Base-by-base conservation (phyloP, 768 basidiomycete genomes). In the Leccinum uliginosum region DNA sequence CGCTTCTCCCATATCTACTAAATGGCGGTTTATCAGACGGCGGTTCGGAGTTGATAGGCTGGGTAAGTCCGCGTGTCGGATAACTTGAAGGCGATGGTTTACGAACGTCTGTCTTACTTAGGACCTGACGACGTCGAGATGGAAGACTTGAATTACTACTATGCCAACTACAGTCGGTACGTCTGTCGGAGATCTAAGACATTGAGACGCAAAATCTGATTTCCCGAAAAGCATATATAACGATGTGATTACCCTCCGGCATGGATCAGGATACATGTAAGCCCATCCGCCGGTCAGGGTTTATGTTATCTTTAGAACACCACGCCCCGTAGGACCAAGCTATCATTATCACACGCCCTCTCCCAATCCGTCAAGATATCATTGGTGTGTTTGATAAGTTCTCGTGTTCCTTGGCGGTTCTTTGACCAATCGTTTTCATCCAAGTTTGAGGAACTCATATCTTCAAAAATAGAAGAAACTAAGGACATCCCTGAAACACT, bases 351-450 rank as follows among this genome's bases (percentile, higher is more conserved):
- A 15, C 93, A 98, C 71, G 94, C 95, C 0, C 81, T 98, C 44
- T 87, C 95, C 17, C 95, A 97, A 78, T 96, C 93, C 15, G 95
- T 96, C 61, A 98, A 97, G 75, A 96, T 98, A 70, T 97, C 95
- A 10, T 75, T 97, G 69, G 91, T 91, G 57, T 26, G 76, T 59
- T 14, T 50, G 45, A 46, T 24, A 17, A 30, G 67, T 60, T 52
- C 27, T 54, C 10, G n/a, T 32, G 30, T 29, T 51, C 9, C 45
- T 55, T 44, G 47, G 47, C 35, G 9, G 51, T 26, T 52, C 45
- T 50, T 3, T 23, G 46, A 35, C 55, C 47, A 30, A 32, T 47
- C 43, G 32, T 26, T 43, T 54, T 17, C 6, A 46, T 38, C 4
- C 60, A 93, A 93, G 86, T 97, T 97, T 65, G 95, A 98, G 74